phyloP scores from a whole-genome alignment of 2,329 filamentous ascomycete genomes.

The Rhinocladiella mackenziei region DNA sequence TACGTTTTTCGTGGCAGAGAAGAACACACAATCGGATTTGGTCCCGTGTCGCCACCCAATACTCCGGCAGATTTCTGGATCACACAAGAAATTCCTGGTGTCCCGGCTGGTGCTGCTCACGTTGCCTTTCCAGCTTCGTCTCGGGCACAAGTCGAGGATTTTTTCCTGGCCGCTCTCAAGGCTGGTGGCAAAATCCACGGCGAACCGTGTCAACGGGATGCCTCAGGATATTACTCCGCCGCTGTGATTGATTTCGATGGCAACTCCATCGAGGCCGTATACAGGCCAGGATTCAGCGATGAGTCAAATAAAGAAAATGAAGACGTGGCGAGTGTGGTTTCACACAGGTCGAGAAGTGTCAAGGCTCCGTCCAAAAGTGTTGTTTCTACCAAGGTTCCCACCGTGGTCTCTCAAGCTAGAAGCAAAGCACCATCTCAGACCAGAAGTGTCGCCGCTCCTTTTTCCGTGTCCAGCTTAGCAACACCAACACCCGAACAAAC shows the following conservation, averaged over 20 bases:
- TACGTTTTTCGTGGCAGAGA: slow-evolving; percentile 65
- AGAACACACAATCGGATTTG: slow-evolving; percentile 59
- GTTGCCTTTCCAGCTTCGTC: slow-evolving; percentile 67
- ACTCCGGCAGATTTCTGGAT: slow-evolving; percentile 59
- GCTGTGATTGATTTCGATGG: slow-evolving; percentile 73
- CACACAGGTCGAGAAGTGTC: slow-evolving; percentile 6
- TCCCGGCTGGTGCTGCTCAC: slow-evolving; percentile 53
- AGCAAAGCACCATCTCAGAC: slow-evolving; percentile 6
- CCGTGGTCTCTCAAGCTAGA: slow-evolving; percentile 11
- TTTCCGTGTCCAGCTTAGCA: background rate
- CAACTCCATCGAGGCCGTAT: slow-evolving; percentile 77
- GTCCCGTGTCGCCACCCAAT: slow-evolving; percentile 47
- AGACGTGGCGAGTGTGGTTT: slow-evolving; percentile 27
- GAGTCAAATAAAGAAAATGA: slow-evolving; percentile 34
- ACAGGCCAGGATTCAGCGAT: slow-evolving; percentile 59
- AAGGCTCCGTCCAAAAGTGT: slow-evolving; percentile 14
- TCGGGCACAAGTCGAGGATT: slow-evolving; percentile 62
- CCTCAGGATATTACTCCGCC: slow-evolving; percentile 57
- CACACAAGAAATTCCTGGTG: slow-evolving; percentile 55
- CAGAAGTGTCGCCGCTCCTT: background rate
- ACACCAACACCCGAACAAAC: slow-evolving; percentile 3
- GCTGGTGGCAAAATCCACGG: slow-evolving; percentile 60
- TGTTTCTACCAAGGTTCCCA: background rate
- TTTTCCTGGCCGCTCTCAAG: slow-evolving; percentile 65
- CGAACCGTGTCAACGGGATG: slow-evolving; percentile 52